A percentile compares a stretch with the other conserved stretches of the same genome.
phyloP scores from a whole-genome alignment of 306 rosid genomes.

The Canavalia ensiformis region DNA sequence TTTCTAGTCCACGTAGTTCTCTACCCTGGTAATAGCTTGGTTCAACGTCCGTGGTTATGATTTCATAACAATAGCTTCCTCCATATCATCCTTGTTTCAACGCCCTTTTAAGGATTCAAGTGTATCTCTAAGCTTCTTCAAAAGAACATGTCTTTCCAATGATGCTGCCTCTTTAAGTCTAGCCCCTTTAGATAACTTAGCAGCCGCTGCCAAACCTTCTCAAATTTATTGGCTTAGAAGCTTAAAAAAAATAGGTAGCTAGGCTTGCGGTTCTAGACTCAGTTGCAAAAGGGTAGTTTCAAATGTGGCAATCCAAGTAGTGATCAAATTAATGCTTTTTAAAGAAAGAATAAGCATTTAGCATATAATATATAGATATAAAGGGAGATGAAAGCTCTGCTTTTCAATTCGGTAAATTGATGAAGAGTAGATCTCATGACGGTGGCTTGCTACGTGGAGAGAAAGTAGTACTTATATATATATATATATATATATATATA shows the following conservation, averaged over 20 bases:
- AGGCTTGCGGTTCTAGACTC: constrained; percentile 62
- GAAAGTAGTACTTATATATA: no score
- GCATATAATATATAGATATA: constrained; percentile 32
- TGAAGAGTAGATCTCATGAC: no score
- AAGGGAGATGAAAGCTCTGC: constrained; percentile 47
- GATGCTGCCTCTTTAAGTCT: constrained; percentile 96
- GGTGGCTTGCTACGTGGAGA: no score
- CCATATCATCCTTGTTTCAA: constrained; percentile 94
- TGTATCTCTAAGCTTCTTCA: constrained; percentile 94
- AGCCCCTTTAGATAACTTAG: constrained; percentile 98
- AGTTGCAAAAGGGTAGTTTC: constrained; percentile 53
- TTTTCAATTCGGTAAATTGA: constrained; percentile 11
- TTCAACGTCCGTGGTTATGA: no score
- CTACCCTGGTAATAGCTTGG: no score
- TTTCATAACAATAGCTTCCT: constrained; percentile 87
- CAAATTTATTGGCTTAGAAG: constrained; percentile 80
- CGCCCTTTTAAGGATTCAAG: constrained; percentile 92
- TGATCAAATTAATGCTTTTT: constrained; percentile 27
- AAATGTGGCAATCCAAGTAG: constrained; percentile 48
- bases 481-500: no score
- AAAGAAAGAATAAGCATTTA: constrained; percentile 34
- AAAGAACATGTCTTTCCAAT: constrained; percentile 89
- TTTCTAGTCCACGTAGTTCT: no score
- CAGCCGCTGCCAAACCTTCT: constrained; percentile 97
- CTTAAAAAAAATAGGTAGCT: constrained; percentile 30